Base-by-base conservation (phyloP, 2,329 filamentous ascomycete species). In the Colletotrichum orchidophilum region DNA sequence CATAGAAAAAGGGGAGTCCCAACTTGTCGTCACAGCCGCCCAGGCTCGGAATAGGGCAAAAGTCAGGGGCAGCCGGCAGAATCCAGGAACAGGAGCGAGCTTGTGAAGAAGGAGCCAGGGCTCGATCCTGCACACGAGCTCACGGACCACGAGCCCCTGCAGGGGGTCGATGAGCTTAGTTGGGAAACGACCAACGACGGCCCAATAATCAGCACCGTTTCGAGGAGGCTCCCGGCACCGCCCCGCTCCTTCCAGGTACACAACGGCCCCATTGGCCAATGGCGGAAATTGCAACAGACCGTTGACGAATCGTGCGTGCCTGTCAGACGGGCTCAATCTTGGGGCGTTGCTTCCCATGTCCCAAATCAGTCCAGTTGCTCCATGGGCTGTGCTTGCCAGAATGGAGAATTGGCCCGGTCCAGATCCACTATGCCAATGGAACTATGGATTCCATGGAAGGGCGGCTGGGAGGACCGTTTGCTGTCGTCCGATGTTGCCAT, bases 291-390 rank as follows among this genome's bases (percentile, higher is more conserved):
- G 21, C 70, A 72, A 29, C 70, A 39, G 60, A 35, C 57, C 61
- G 66, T 70, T 65, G 66, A 72, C 70, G 70, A 71, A 72, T 72
- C 66, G 57, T 21, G 55, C 39, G 12, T 24, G 70, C 66, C 66
- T 70, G 70, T 72, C 66, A 72, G 66, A 59, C 58, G 64, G 42
- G 33, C 58, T 71, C 52, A 71, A 68, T 71, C 65, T 68, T 59
- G 64, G 64, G 52, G 24, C 69, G 53, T 63, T 63, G 58, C 69
- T 53, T 53, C 46, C 21, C 7, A 35, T 33, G 24, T 39, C 12
- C 60, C 46, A 33, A 53, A 62, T 62, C 29, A 24, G 59, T 62
- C 42, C 50, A 62, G 50, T 63, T 29, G 29, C 58, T 63, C 46
- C 46, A 49, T 53, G 53, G 68, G 69, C 69, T 69, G 64, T 71